These are phyloP conservation scores for Aspergillus asperescens DNA, from an alignment of 495 filamentous ascomycete genomes.

Conservation along the genomic window DNA sequence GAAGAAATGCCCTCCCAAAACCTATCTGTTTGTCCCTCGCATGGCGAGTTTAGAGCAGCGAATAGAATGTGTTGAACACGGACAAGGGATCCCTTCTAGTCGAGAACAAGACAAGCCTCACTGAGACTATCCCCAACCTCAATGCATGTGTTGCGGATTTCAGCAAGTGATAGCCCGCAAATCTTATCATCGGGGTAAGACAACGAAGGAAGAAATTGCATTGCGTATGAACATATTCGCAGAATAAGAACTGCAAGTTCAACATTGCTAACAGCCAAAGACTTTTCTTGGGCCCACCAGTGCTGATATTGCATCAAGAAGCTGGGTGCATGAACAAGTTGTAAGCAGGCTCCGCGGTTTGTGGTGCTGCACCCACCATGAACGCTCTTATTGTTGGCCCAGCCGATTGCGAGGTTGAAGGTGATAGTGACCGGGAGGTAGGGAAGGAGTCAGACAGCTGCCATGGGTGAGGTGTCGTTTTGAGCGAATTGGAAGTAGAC, in stretches of 20 bases:
- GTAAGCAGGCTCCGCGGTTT: slow-evolving; percentile 2
- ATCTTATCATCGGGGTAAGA: slow-evolving; percentile 19
- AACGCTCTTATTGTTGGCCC: too few relatives aligned
- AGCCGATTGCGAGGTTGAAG: not conserved
- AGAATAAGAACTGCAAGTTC: slow-evolving; percentile 27
- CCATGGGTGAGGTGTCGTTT: slow-evolving; percentile 41
- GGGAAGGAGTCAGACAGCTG: slow-evolving; percentile 55
- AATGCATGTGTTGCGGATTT: slow-evolving; percentile 21
- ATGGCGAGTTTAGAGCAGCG: not conserved
- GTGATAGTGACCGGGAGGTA: slow-evolving; percentile 47
- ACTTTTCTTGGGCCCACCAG: not conserved
- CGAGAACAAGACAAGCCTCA: not conserved
- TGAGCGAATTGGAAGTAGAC: slow-evolving; percentile 57
- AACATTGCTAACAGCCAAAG: slow-evolving; percentile 8
- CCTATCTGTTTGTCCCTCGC: not conserved
- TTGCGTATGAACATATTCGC: slow-evolving; percentile 21
- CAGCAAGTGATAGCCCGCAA: slow-evolving; percentile 15
- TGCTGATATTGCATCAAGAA: not conserved
- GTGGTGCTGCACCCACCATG: not conserved
- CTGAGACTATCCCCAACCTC: slow-evolving; percentile 15
- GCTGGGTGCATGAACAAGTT: not conserved
- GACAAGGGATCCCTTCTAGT: not conserved
- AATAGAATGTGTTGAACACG: not conserved
- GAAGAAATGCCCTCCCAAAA: not conserved
- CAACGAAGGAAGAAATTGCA: slow-evolving; percentile 25